Evolutionary conservation across 768 basidiomycete species (phyloP).

Genomic region (Boletus eberwhitei): DNA sequence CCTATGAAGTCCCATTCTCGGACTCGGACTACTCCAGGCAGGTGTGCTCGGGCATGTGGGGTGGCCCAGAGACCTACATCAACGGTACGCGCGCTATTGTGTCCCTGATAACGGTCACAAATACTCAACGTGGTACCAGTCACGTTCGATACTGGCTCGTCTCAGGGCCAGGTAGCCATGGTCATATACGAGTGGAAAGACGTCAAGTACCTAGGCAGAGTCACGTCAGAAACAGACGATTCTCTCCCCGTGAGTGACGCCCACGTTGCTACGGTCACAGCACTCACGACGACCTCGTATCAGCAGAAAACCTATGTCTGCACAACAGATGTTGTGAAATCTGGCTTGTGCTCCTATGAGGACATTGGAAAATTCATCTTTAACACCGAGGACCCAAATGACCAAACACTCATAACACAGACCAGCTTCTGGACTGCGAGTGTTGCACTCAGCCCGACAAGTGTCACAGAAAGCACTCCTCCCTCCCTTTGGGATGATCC

Average conservation of each 20-base stretch:
- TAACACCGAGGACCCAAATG: constrained; percentile 49
- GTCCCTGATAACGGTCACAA: constrained; percentile 13
- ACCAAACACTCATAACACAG: constrained; percentile 55
- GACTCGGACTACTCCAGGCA: constrained; percentile 84
- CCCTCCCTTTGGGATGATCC: constrained; percentile 58
- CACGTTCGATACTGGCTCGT: constrained; percentile 64
- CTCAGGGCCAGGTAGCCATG: constrained; percentile 87
- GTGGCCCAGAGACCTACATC: constrained; percentile 70
- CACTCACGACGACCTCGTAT: constrained; percentile 17
- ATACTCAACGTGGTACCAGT: constrained; percentile 41
- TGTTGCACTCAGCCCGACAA: constrained; percentile 53
- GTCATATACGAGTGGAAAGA: constrained; percentile 97
- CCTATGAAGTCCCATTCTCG: constrained; percentile 62
- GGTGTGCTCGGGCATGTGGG: constrained; percentile 97
- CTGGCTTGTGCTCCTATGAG: constrained; percentile 62
- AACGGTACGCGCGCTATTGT: constrained; percentile 55
- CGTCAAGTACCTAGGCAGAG: constrained; percentile 74
- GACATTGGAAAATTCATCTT: constrained; percentile 91
- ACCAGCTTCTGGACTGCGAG: constrained; percentile 90
- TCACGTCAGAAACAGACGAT: constrained; percentile 51
- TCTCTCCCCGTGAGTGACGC: constrained; percentile 58
- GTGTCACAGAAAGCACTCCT: constrained; percentile 8
- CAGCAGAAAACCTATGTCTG: constrained; percentile 92
- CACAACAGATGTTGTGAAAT: constrained; percentile 73
- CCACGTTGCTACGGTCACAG: constrained; percentile 7